A percentile compares a stretch with the other conserved stretches of the same genome.
Evolutionary conservation across 2,329 filamentous ascomycete species (phyloP).

Genomic region (Talaromyces sp.): DNA sequence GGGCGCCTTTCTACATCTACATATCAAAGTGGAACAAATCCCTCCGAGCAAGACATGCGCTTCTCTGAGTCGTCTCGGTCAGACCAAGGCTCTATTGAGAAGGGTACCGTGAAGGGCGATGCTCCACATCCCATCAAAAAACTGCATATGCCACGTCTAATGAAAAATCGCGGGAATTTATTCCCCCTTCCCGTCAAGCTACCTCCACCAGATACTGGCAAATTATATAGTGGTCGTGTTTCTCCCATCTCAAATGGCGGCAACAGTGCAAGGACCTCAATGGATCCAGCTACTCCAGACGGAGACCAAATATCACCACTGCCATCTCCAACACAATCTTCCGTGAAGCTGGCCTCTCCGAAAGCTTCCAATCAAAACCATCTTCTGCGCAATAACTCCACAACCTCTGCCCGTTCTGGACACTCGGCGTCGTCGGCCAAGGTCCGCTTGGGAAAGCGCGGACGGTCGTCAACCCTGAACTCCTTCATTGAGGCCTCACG

Average conservation of each 20-base stretch:
- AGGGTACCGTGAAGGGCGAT: slow-evolving; percentile 52
- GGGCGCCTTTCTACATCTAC: slow-evolving; percentile 46
- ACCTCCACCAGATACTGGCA: slow-evolving; percentile 40
- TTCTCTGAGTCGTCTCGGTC: slow-evolving; percentile 85
- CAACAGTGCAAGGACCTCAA: slow-evolving; percentile 16
- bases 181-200: slow-evolving; percentile 85
- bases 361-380: slow-evolving; percentile 36
- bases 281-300: slow-evolving; percentile 25
- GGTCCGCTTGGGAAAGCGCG: slow-evolving; percentile 53
- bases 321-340: slow-evolving; percentile 49
- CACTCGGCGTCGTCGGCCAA: slow-evolving; percentile 52
- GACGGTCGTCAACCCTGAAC: slow-evolving; percentile 83
- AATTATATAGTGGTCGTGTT: slow-evolving; percentile 18
- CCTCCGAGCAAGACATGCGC: slow-evolving; percentile 59
- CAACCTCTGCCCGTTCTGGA: slow-evolving; percentile 61
- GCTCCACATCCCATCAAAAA: slow-evolving; percentile 60
- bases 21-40: slow-evolving; percentile 48
- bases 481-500: slow-evolving; percentile 66
- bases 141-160: slow-evolving; percentile 73
- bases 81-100: slow-evolving; percentile 72
- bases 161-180: slow-evolving; percentile 68
- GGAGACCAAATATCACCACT: slow-evolving; percentile 36
- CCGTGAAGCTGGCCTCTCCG: slow-evolving; percentile 46
- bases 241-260: slow-evolving; percentile 12
- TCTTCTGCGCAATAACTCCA: slow-evolving; percentile 57